Base-by-base conservation (phyloP, 2,329 filamentous ascomycete species). In the Westerdykella ornata region DNA sequence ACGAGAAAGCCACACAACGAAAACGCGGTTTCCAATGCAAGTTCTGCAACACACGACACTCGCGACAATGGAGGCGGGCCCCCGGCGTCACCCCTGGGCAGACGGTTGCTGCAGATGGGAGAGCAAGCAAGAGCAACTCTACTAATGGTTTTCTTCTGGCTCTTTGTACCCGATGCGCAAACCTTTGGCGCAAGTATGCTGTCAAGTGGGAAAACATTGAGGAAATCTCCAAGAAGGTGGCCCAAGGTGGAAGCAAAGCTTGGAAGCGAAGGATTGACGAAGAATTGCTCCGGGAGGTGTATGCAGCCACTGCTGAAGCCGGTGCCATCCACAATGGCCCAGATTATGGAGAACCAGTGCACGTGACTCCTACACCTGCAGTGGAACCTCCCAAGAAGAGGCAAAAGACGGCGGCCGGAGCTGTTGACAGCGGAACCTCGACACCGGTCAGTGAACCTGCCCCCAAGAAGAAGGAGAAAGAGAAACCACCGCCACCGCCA, bases 201-300 rank as follows among this genome's bases (percentile, higher is more conserved):
- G 88, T 98, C 47, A 87, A 94, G 52, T 98, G 88, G 81, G 92
- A 97, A 65, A 87, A 94, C 51, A 77, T 88, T 12, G 92, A 97
- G 32, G 90, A 97, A 56, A 78, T 95, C 29, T 80, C 83, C 30
- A 94, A 89, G 70, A 94, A 95, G 69, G 81, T 94, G 32, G 79
- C 82, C 1, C 80, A 84, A 49, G 80, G 82, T 35, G 86, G 88
- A 33, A 85, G 85, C 35, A 83, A 87, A 53, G 84, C 85, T 4
- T 89, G 83, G 80, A 94, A 92, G 69, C 81, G 86, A 44, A 86
- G 85, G 60, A 82, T 94, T 43, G 92, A 98, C 50, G 90, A 97
- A 63, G 92, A 97, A 60, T 72, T 96, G n/a, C 71, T 89, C 40
- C 84, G 84, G 53, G 86, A 90, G 65, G 59, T 67, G 15, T 61